Evolutionary conservation across 139 green algal species (phyloP).

Genomic region (Yamagishiella unicocca): DNA sequence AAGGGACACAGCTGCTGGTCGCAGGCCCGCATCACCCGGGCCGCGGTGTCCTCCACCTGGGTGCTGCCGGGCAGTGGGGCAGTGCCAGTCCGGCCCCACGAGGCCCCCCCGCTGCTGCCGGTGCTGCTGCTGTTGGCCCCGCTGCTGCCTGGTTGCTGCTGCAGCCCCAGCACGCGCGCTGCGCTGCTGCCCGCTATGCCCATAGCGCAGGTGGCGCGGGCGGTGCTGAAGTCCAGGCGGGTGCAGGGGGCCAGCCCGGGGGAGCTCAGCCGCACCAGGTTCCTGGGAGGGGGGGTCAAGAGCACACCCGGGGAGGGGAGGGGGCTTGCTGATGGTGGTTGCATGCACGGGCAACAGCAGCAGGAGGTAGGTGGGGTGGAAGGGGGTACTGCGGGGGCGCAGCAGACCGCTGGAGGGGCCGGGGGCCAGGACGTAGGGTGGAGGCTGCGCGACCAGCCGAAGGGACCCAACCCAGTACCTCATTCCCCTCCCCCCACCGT

Average conservation of each 20-base stretch:
- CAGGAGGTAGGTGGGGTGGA: background rate
- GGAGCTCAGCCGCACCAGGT: background rate
- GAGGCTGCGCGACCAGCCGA: too few relatives aligned
- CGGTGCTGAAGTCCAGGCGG: background rate
- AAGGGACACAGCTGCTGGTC: background rate
- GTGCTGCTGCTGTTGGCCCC: background rate
- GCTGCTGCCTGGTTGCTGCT: background rate
- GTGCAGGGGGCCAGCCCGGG: background rate
- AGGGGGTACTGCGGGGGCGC: too few relatives aligned
- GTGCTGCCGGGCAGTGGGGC: constrained; percentile 13
- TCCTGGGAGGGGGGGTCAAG: background rate
- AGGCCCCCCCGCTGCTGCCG: background rate
- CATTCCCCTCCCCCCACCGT: too few relatives aligned
- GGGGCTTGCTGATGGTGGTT: too few relatives aligned
- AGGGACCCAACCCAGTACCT: too few relatives aligned
- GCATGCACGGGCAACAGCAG: too few relatives aligned
- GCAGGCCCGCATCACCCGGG: background rate
- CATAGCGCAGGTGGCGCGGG: background rate
- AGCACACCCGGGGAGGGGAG: too few relatives aligned
- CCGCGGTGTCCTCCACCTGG: background rate
- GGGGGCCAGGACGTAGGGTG: too few relatives aligned
- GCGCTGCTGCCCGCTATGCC: constrained; percentile 14
- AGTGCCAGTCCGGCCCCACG: background rate
- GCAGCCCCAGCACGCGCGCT: background rate
- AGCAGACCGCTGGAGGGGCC: too few relatives aligned